These are phyloP conservation scores for Globisporangium echinulatum DNA, from an alignment of 352 stramenopile species.

Conservation along the genomic window DNA sequence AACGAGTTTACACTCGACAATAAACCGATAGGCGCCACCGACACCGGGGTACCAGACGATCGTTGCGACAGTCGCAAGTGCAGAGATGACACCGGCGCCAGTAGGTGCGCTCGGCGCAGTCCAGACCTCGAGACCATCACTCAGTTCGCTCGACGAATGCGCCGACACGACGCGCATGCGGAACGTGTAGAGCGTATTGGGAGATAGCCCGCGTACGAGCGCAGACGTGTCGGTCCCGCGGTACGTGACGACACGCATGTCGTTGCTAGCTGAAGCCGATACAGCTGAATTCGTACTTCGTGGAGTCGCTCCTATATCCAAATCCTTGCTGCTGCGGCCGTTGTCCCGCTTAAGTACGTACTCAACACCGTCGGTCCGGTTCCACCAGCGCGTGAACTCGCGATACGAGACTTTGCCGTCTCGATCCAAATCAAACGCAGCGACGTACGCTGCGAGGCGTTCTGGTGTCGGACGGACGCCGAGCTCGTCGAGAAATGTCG, in stretches of 20 bases:
- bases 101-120: constrained; percentile 50
- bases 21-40: constrained; percentile 58
- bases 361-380: constrained; percentile 47
- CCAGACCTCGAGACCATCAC: constrained; percentile 64
- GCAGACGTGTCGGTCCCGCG: constrained; percentile 44
- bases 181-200: constrained; percentile 86
- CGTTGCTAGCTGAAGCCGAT: constrained; percentile 3
- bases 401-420: constrained; percentile 83
- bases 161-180: constrained; percentile 70
- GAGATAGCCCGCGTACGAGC: constrained; percentile 52
- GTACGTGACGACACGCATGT: constrained; percentile 72
- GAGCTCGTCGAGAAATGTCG: constrained; percentile 80
- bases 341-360: constrained; percentile 79
- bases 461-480: constrained; percentile 76
- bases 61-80: constrained; percentile 38
- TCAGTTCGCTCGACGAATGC: constrained; percentile 70
- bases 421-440: constrained; percentile 50
- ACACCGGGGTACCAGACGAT: constrained; percentile 81
- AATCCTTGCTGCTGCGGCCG: constrained; percentile 5
- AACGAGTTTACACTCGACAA: constrained; percentile 71
- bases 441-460: constrained; percentile 76
- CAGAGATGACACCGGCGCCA: constrained; percentile 48
- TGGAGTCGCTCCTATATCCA: no score
- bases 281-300: no score
- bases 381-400: constrained; percentile 90